Conservation (phyloP, 768 basidiomycete genomes). For the Cyclocybe cylindracea region DNA sequence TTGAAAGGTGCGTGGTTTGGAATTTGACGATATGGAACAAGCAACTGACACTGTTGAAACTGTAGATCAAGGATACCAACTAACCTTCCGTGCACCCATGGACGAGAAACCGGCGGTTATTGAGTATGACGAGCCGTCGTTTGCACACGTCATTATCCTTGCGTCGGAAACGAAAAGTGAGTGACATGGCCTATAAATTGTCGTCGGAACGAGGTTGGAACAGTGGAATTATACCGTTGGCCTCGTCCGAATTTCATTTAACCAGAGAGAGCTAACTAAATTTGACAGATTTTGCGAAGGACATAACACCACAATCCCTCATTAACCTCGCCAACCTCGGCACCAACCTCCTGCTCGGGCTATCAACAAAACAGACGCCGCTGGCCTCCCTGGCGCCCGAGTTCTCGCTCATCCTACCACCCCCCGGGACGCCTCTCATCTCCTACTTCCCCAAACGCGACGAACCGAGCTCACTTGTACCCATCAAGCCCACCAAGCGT, state of each 20-base stretch:
- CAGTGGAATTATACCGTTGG: no score
- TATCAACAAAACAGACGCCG: slow-evolving; percentile 75
- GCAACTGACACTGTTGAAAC: slow-evolving; percentile 1
- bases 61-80: slow-evolving; percentile 77
- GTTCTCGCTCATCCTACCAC: slow-evolving; percentile 88
- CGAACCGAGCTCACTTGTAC: slow-evolving; percentile 65
- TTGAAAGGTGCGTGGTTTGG: slow-evolving; percentile 57
- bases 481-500: slow-evolving; percentile 51
- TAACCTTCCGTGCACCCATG: slow-evolving; percentile 86
- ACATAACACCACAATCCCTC: slow-evolving; percentile 82
- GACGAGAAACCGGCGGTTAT: slow-evolving; percentile 66
- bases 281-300: slow-evolving; percentile 60
- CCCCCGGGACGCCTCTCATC: slow-evolving; percentile 78
- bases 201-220: no score
- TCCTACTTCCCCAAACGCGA: slow-evolving; percentile 83
- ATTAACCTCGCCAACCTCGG: slow-evolving; percentile 66
- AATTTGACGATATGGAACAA: background rate
- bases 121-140: slow-evolving; percentile 71
- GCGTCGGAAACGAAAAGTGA: slow-evolving; percentile 85
- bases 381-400: slow-evolving; percentile 82
- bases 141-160: slow-evolving; percentile 86
- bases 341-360: slow-evolving; percentile 83
- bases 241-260: no score
- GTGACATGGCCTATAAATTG: slow-evolving; percentile 17
- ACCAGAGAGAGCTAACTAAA: no score